Evolutionary conservation across 2,329 filamentous ascomycete species (phyloP), one percentile per base, ranked within the genome.

Genomic region (Cordyceps cicadae): DNA sequence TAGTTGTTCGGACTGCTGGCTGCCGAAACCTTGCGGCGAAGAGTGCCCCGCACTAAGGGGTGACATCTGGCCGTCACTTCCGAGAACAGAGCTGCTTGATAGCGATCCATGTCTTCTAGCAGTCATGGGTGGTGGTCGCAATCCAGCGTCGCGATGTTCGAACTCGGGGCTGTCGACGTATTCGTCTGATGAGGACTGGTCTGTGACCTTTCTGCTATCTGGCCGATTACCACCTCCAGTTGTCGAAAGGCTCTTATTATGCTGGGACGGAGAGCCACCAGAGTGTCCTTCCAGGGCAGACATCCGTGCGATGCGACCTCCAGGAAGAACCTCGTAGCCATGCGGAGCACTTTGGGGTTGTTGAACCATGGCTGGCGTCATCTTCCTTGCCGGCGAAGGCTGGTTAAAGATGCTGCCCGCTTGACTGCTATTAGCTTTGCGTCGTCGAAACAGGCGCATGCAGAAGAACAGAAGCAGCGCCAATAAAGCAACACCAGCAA

Each of bases 261-360:
- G 81, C 37, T 78, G 78, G 2, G 79, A 79, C 1, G 85, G 80
- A 3, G 85, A 84, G 24, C 85, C 82, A 62, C 81, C 84, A 0
- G 85, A 84, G 59, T 87, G 84, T 5, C 86, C 87, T 75, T 97
- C 93, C 57, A 99, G 75, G 39, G 94, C 94, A 45, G 93, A 92
- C 94, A 99, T 97, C 60, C 94, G 87, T 45, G 94, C 90, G 62
- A 99, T 94, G 63, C 94, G 87, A 34, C 91, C 92, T 49, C 92
- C 92, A 6, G 92, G 90, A 12, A 95, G 80, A 17, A 92, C 83
- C 67, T 91, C 88, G 65, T 90, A 89, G 46, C 84, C 87, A 65
- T 78, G 76, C 3, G 79, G 75, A 2, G 74, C 69, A 5, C 64
- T 63, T 54, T 51, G 65, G 52, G 64, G 69, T 45, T 67, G 66